Evolutionary conservation across 2,329 filamentous ascomycete genomes (phyloP).

Genomic region (Cercospora sp.): DNA sequence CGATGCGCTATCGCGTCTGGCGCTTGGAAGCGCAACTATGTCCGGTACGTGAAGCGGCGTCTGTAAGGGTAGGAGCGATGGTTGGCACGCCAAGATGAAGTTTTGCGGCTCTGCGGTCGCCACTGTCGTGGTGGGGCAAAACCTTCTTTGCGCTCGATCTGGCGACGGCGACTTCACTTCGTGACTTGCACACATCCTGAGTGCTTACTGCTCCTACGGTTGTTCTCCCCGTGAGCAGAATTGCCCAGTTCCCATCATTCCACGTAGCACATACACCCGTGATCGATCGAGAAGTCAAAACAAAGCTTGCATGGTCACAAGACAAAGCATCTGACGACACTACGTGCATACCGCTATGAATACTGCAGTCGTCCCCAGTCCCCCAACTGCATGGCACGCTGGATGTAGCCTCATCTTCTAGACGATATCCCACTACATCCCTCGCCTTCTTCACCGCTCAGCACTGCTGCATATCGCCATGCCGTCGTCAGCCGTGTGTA

Average conservation of each 20-base stretch:
- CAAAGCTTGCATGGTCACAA: not conserved
- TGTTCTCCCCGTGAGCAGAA: not conserved
- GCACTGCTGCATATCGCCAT: not conserved
- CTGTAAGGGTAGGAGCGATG: not conserved
- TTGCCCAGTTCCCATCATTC: not conserved
- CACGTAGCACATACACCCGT: not conserved
- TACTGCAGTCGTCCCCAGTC: not conserved
- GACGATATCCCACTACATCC: slow-evolving; percentile 12
- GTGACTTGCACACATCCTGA: not conserved
- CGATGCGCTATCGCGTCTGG: slow-evolving; percentile 11
- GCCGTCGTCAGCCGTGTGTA: slow-evolving; percentile 6
- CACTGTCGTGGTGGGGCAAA: not conserved
- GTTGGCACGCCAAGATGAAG: not conserved
- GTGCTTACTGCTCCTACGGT: not conserved
- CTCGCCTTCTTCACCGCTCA: slow-evolving; percentile 7
- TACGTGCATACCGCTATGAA: not conserved
- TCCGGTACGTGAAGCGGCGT: not conserved
- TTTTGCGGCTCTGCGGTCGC: not conserved
- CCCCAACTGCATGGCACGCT: not conserved
- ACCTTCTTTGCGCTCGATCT: not conserved
- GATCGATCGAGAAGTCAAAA: not conserved
- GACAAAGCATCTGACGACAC: not conserved
- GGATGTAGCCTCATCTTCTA: not conserved
- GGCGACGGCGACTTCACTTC: not conserved
- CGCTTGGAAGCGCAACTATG: not conserved